Percentiles rank a stretch among this genome's conserved stretches.
These are phyloP conservation scores for Coemansia javaensis DNA, from an alignment of 192 early-diverging fungal genomes.

Conservation along the genomic window DNA sequence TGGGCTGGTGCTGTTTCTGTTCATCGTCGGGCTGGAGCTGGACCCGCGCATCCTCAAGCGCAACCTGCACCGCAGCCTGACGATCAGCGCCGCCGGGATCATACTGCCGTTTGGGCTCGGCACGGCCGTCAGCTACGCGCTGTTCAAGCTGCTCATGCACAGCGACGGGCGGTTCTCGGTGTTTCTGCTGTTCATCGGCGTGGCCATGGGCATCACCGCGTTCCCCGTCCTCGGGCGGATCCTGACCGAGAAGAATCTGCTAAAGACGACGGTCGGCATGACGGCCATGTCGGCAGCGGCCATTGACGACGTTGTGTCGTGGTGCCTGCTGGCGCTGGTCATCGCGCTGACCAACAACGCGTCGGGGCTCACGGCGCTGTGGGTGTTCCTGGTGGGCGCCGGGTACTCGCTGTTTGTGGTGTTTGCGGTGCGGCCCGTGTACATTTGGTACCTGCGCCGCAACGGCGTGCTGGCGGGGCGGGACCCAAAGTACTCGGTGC, in stretches of 20 bases:
- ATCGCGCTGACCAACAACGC: conserved; percentile 80
- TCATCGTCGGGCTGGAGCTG: conserved; percentile 83
- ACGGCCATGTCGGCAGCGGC: conserved; percentile 80
- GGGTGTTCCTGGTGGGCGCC: conserved; percentile 68
- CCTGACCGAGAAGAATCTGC: conserved; percentile 79
- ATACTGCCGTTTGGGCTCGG: conserved; percentile 74
- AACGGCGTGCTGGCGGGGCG: conserved; percentile 30
- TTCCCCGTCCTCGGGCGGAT: conserved; percentile 96
- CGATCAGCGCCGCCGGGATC: conserved; percentile 79
- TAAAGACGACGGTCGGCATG: conserved; percentile 74
- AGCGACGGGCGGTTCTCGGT: conserved; percentile 53
- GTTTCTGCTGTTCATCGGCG: conserved; percentile 84
- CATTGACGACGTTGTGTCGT: conserved; percentile 82
- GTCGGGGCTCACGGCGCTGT: conserved; percentile 68
- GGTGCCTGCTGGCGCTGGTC: conserved; percentile 78
- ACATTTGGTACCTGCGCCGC: conserved; percentile 28
- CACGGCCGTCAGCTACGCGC: conserved; percentile 65
- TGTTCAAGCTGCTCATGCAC: conserved; percentile 57
- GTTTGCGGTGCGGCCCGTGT: conserved; percentile 63
- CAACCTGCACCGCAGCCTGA: conserved; percentile 53
- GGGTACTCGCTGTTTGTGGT: conserved; percentile 70
- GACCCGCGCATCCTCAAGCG: conserved; percentile 58
- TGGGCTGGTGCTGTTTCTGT: conserved; percentile 85
- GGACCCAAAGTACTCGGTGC: conserved; percentile 48
- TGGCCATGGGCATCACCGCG: conserved; percentile 89